These are phyloP conservation scores for Pythium graminicola DNA, from an alignment of 352 stramenopile species.

Conservation along the genomic window DNA sequence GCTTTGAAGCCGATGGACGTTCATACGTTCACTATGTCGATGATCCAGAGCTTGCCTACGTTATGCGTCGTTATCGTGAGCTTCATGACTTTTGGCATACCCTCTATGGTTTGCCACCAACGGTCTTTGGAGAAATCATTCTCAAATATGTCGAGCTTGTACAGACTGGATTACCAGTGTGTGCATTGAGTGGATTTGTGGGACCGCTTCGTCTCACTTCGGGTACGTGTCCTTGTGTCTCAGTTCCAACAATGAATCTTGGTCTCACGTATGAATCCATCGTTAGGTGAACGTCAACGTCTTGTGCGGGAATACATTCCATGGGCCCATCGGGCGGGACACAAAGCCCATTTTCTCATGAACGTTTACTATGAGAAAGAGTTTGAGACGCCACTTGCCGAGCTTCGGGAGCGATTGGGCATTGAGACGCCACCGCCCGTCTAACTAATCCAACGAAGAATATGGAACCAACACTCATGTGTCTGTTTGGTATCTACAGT, in stretches of 20 bases:
- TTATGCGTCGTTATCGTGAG: slow-evolving; percentile 94
- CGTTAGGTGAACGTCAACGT: slow-evolving; percentile 53
- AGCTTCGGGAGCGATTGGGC: slow-evolving; percentile 66
- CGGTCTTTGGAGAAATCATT: slow-evolving; percentile 92
- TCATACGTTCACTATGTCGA: slow-evolving; percentile 84
- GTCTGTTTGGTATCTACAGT: no score
- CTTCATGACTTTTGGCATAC: slow-evolving; percentile 97
- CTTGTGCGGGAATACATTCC: slow-evolving; percentile 89
- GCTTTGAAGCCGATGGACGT: slow-evolving; percentile 88
- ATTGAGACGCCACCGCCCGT: slow-evolving; percentile 18
- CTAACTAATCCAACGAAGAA: no score
- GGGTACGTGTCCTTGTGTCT: slow-evolving; percentile 18
- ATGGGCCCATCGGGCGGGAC: slow-evolving; percentile 84
- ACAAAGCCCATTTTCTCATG: slow-evolving; percentile 76
- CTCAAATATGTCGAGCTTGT: slow-evolving; percentile 97
- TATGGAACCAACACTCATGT: no score
- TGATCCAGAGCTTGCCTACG: slow-evolving; percentile 93
- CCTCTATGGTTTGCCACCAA: slow-evolving; percentile 91
- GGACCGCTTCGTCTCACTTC: slow-evolving; percentile 77
- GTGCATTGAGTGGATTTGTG: slow-evolving; percentile 89
- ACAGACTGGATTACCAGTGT: slow-evolving; percentile 93
- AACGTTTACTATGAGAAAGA: slow-evolving; percentile 96
- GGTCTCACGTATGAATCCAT: background rate
- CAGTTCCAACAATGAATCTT: background rate
- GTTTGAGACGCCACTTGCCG: slow-evolving; percentile 87